Evolutionary conservation across 1,284 basidiomycete species (phyloP).

Genomic region (Coniophora puteana): DNA sequence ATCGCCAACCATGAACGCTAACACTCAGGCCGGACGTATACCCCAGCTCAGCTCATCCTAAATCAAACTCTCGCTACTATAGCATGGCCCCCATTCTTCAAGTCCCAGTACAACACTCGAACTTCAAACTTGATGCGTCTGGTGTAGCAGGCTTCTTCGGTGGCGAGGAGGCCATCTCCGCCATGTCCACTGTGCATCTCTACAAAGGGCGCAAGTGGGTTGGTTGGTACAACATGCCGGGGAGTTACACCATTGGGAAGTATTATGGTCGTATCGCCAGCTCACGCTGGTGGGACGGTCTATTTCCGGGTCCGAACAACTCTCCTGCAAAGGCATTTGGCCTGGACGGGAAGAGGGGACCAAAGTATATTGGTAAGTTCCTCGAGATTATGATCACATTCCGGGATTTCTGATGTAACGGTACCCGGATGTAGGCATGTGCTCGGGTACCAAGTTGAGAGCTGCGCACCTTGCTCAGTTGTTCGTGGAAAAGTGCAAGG

Average conservation of each 20-base stretch:
- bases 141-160: slow-evolving; percentile 26
- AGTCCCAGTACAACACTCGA: slow-evolving; percentile 9
- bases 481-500: not conserved
- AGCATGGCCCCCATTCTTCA: slow-evolving; percentile 13
- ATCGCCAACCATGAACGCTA: no score
- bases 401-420: slow-evolving; percentile 6
- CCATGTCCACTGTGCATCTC: slow-evolving; percentile 26
- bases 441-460: no score
- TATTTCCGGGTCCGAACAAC: slow-evolving; percentile 24
- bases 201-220: slow-evolving; percentile 22
- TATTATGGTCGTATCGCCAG: slow-evolving; percentile 25
- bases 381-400: slow-evolving; percentile 4
- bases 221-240: slow-evolving; percentile 32
- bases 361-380: slow-evolving; percentile 3
- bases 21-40: no score
- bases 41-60: no score
- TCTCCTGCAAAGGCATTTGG: slow-evolving; percentile 9
- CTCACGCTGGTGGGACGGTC: slow-evolving; percentile 23
- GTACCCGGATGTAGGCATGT: slow-evolving; percentile 6
- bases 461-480: slow-evolving; percentile 1
- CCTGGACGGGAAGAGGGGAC: slow-evolving; percentile 10
- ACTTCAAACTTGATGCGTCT: slow-evolving; percentile 20
- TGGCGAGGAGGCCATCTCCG: slow-evolving; percentile 26
- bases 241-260: slow-evolving; percentile 24
- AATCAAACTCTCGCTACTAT: no score